These are phyloP conservation scores for Claviceps citrina DNA, from an alignment of 2,329 filamentous ascomycete genomes.

Conservation along the genomic window DNA sequence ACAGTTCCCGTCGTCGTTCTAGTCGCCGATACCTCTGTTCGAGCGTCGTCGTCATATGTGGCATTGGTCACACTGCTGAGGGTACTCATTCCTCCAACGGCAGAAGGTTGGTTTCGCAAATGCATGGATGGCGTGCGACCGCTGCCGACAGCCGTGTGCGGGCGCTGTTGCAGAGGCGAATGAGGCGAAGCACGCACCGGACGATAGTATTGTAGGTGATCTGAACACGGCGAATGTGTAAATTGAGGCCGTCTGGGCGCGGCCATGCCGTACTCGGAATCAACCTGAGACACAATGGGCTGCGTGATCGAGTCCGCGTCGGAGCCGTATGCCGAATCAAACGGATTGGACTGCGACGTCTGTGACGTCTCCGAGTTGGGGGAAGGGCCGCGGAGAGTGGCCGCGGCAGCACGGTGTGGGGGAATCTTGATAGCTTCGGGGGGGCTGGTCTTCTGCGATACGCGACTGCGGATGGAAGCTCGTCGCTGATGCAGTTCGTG, in stretches of 20 bases:
- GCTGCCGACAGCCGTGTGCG: constrained; percentile 32
- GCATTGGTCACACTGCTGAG: constrained; percentile 38
- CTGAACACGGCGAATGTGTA: constrained; percentile 20
- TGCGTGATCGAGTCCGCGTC: constrained; percentile 27
- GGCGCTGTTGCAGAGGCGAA: constrained; percentile 45
- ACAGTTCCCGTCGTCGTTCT: constrained; percentile 25
- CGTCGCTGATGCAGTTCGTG: constrained; percentile 16
- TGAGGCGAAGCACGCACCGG: constrained; percentile 48
- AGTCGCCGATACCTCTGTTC: constrained; percentile 13
- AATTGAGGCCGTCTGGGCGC: constrained; percentile 10
- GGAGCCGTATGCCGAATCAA: constrained; percentile 35
- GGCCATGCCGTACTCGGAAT: constrained; percentile 17
- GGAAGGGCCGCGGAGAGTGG: constrained; percentile 14
- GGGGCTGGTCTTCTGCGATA: constrained; percentile 36
- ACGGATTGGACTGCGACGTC: constrained; percentile 14
- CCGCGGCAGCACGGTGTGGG: constrained; percentile 15
- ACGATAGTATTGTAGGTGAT: constrained; percentile 38
- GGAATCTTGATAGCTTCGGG: constrained; percentile 41
- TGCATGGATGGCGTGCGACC: constrained; percentile 22
- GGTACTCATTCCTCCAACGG: constrained; percentile 39
- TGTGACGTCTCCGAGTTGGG: constrained; percentile 19
- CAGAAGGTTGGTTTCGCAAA: constrained; percentile 34
- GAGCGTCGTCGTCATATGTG: constrained; percentile 24
- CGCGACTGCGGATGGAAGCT: constrained; percentile 36
- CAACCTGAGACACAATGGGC: constrained; percentile 18